phyloP scores from a whole-genome alignment of 441 rosid species.

The Populus hybrid region DNA sequence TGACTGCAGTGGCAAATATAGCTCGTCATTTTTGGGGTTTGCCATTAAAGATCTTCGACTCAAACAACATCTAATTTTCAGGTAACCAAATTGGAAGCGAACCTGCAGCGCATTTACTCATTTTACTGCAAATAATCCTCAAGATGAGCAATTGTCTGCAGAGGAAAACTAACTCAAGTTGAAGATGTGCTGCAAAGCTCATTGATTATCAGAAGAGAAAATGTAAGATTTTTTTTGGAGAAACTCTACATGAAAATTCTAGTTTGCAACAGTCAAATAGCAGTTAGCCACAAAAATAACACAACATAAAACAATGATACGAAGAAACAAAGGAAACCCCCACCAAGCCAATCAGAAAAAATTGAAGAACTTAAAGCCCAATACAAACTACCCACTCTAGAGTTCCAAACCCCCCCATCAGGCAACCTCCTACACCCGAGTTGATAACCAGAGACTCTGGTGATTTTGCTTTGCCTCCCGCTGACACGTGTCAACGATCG shows the following conservation, averaged over 20 bases:
- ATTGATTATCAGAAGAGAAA: background rate
- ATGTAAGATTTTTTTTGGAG: background rate
- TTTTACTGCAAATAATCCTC: too few species aligned
- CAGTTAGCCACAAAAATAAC: background rate
- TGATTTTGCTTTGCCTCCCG: background rate
- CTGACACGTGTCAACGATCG: background rate
- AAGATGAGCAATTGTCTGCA: too few species aligned
- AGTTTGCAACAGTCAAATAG: background rate
- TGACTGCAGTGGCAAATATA: background rate
- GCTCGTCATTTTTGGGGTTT: background rate
- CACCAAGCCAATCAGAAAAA: conserved; percentile 2
- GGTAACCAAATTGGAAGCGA: background rate
- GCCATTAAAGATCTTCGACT: background rate
- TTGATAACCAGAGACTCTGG: background rate
- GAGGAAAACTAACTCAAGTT: too few species aligned
- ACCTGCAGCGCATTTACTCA: too few species aligned
- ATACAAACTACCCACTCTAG: background rate
- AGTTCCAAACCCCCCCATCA: background rate
- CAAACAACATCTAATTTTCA: background rate
- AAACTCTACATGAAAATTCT: background rate
- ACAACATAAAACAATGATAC: background rate
- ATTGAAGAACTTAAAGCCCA: background rate
- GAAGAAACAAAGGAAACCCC: background rate
- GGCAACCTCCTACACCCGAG: background rate
- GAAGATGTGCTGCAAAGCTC: background rate